A percentile compares a stretch with the other conserved stretches of the same genome.
Evolutionary conservation across 176 grass and related monocot genomes (phyloP).

Genomic region (Carex scoparia): DNA sequence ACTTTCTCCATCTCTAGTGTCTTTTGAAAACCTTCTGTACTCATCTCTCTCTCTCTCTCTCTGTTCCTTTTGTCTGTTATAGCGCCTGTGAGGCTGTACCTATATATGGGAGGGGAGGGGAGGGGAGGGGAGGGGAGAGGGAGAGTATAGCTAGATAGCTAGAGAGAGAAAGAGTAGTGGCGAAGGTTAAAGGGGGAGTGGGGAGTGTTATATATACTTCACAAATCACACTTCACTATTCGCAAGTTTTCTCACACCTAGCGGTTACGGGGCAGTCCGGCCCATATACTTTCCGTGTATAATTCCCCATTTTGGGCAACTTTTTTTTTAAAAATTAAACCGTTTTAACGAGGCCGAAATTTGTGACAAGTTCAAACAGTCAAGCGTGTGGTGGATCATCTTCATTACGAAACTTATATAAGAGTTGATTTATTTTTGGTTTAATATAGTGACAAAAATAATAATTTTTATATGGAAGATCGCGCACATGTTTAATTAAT

Average conservation of each 20-base stretch:
- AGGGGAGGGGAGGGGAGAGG: not conserved
- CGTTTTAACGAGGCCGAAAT: not conserved
- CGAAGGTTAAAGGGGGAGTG: not conserved
- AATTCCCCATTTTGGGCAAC: too few relatives aligned
- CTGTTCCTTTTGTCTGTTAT: not conserved
- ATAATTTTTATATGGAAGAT: too few relatives aligned
- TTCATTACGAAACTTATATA: not conserved
- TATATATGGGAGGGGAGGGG: not conserved
- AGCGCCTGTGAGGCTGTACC: not conserved
- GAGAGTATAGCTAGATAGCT: not conserved
- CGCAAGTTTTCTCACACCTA: too few relatives aligned
- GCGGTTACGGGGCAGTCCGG: not conserved
- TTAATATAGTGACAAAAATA: too few relatives aligned
- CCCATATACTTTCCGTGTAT: too few relatives aligned
- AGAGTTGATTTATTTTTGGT: too few relatives aligned
- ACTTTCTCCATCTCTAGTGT: slow-evolving; percentile 16
- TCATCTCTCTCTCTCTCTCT: not conserved
- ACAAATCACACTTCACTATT: too few relatives aligned
- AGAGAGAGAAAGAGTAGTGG: not conserved
- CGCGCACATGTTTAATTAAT: too few relatives aligned
- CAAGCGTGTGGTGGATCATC: not conserved
- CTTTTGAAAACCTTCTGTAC: not conserved
- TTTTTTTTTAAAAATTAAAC: not conserved
- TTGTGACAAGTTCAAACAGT: not conserved
- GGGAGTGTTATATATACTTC: too few relatives aligned